Percentiles rank a stretch among this genome's conserved stretches.
phyloP scores from a whole-genome alignment of 1,284 basidiomycete genomes.

The Boletus holoroseus region DNA sequence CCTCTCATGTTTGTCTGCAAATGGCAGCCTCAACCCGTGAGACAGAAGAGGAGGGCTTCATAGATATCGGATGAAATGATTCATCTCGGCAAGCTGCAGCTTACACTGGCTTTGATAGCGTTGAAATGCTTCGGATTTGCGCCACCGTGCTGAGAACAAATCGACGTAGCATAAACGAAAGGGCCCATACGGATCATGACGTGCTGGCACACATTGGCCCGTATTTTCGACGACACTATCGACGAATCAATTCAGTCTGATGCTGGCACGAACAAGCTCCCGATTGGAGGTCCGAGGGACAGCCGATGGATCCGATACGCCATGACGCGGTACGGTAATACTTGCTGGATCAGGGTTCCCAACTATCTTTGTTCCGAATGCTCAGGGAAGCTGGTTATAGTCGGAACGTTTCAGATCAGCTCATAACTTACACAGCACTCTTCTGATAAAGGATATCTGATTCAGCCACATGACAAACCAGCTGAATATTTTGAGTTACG shows the following conservation, averaged over 20 bases:
- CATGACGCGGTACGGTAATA: conserved; percentile 12
- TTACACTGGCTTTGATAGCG: conserved; percentile 1
- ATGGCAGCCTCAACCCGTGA: conserved; percentile 11
- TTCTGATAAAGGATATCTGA: conserved; percentile 30
- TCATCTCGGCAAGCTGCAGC: conserved; percentile 13
- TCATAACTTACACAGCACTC: conserved; percentile 7
- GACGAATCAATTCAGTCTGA: conserved; percentile 7
- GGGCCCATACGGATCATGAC: conserved; percentile 11
- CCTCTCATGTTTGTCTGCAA: conserved; percentile 2
- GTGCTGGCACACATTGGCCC: background rate
- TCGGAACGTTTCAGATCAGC: conserved; percentile 20
- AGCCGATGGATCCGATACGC: conserved; percentile 24
- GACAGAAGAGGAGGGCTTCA: conserved; percentile 4
- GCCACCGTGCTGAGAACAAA: conserved; percentile 9
- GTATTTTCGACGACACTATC: background rate
- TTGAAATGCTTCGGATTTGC: conserved; percentile 1
- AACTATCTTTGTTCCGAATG: conserved; percentile 27
- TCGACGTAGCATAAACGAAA: background rate
- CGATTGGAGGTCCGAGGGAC: conserved; percentile 6
- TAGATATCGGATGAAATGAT: conserved; percentile 11
- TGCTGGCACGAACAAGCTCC: conserved; percentile 10
- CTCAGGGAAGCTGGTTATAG: conserved; percentile 27
- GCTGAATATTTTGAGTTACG: conserved; percentile 18
- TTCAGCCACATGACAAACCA: conserved; percentile 33
- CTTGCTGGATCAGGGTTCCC: conserved; percentile 22